A percentile compares a stretch with the other conserved stretches of the same genome.
Evolutionary conservation across 768 basidiomycete species (phyloP).

Genomic region (Tulasnella sp.): DNA sequence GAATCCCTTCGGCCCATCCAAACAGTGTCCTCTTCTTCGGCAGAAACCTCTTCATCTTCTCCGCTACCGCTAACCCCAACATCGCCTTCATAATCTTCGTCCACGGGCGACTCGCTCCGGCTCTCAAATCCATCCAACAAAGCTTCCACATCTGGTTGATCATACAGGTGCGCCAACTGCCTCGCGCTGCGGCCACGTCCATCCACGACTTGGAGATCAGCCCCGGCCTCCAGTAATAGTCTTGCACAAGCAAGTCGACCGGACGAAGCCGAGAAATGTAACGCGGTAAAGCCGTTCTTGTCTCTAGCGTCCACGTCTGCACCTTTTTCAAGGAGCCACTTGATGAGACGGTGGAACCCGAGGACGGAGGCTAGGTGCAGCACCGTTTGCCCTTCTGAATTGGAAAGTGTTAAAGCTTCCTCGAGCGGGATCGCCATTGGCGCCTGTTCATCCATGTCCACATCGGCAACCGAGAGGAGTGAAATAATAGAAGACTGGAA

Average conservation of each 20-base stretch:
- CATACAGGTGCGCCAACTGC: constrained; percentile 49
- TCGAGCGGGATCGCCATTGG: constrained; percentile 44
- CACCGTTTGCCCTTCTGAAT: constrained; percentile 72
- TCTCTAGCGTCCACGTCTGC: constrained; percentile 83
- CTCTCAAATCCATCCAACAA: constrained; percentile 43
- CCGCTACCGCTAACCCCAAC: constrained; percentile 28
- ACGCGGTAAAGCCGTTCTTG: constrained; percentile 81
- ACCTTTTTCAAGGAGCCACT: constrained; percentile 65
- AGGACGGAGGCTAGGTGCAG: constrained; percentile 83
- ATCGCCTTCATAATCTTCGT: constrained; percentile 17
- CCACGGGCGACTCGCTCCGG: neutral
- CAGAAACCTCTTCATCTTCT: constrained; percentile 18
- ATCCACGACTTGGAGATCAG: constrained; percentile 72
- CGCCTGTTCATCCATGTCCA: constrained; percentile 42
- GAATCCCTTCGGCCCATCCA: constrained; percentile 6
- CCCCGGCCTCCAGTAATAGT: constrained; percentile 68
- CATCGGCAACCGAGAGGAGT: constrained; percentile 74
- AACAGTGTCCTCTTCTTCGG: constrained; percentile 6
- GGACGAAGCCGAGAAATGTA: constrained; percentile 77
- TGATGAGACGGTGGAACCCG: constrained; percentile 63
- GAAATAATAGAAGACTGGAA: constrained; percentile 76
- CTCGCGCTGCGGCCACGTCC: constrained; percentile 63
- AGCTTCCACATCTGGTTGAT: constrained; percentile 28
- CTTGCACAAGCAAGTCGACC: constrained; percentile 60
- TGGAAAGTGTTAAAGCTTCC: constrained; percentile 65